Conservation (phyloP, 2,329 filamentous ascomycete genomes). For the Pseudogymnoascus sp. region DNA sequence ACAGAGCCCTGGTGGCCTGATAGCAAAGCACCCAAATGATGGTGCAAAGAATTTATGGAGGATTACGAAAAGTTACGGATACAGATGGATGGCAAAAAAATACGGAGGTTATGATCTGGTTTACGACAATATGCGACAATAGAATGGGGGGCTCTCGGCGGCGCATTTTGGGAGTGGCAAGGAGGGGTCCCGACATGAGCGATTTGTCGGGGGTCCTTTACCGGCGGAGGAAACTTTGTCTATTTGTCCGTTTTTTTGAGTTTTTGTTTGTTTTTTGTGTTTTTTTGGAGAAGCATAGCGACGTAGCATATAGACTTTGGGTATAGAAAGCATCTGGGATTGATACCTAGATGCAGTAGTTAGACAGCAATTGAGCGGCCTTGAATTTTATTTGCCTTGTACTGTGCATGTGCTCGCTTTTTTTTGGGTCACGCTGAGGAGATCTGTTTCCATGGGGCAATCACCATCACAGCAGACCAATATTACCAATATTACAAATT, state of each 20-base stretch:
- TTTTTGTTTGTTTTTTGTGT: neutral
- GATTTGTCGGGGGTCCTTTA: neutral
- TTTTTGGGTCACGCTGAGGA: neutral
- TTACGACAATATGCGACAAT: conserved; percentile 1
- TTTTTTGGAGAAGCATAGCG: conserved; percentile 2
- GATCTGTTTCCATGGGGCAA: neutral
- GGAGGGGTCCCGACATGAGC: neutral
- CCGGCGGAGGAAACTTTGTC: neutral
- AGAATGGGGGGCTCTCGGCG: conserved; percentile 2
- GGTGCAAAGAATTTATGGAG: neutral
- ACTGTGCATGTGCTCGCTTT: neutral
- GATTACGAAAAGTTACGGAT: no score
- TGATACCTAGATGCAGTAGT: neutral
- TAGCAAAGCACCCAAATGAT: neutral
- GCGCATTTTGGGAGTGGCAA: neutral
- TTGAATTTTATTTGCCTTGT: neutral
- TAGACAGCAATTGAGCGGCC: conserved; percentile 3
- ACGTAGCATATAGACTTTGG: conserved; percentile 4
- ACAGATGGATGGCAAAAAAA: neutral
- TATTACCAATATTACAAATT: neutral
- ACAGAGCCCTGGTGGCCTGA: neutral
- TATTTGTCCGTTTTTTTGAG: neutral
- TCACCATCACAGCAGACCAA: neutral
- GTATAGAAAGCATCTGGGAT: neutral
- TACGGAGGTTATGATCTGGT: neutral